Base-by-base conservation (phyloP, 805 yeast genomes). In the Cyberlindnera samutprakarnensis region DNA sequence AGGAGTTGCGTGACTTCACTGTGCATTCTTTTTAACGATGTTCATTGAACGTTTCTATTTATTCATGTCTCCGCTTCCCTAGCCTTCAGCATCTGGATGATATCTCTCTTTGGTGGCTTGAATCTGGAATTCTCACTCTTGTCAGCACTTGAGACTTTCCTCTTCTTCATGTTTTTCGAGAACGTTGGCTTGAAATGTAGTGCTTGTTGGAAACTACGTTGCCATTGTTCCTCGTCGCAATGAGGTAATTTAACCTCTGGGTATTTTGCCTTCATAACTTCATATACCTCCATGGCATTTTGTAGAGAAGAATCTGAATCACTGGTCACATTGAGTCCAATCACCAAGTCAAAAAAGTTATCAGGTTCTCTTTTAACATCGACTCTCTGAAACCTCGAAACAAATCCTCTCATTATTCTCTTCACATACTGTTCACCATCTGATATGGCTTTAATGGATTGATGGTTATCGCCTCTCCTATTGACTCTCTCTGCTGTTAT, bases 381-480 rank as follows among this genome's bases (percentile, higher is more conserved):
- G 2, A 85, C 66, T 0, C 75, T 72, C 49, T 85, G 83, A 47
- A 78, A 84, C 35, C 92, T 59, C 6, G 64, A 63, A 27, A 83
- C 61, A 47, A 90, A 88, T 0, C 88, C 86, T 20, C 61, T 60
- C 84, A 90, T 75, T 18, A 92, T 78, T 14, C 64, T 68, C 21
- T 62, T 56, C 0, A 84, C 76, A 32, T 66, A 62, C 14, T 56
- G 54, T 8, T 78, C 75, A 21, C 31, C 31, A 34, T 69, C 65
- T 3, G 57, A 46, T 0, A 49, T 52, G 4, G 62, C 65, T 41
- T 79, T 75, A 22, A 92, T 83, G 3, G 88, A 75, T 53, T 83
- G 95, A 53, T 92, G 98, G 41, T 83, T 80, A 48, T 87, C 87
- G 3, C 96, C 96, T 44, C 98, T 67, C 3, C 51, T 49, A 6